Evolutionary conservation across 164 flowering plant species (phyloP).

Genomic region (Vitis vinifera): DNA sequence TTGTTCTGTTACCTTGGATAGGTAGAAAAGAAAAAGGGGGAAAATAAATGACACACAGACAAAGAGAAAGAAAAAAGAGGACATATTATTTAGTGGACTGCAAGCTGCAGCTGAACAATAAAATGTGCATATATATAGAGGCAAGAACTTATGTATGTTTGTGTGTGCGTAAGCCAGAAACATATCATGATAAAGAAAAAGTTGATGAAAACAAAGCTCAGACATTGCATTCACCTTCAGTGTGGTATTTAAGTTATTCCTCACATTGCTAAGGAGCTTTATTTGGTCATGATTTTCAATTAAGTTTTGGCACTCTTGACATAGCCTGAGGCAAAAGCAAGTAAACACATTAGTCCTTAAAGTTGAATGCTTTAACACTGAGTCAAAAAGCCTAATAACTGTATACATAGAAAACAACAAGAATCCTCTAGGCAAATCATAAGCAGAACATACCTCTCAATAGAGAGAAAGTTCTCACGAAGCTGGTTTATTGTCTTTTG

Average conservation of each 20-base stretch:
- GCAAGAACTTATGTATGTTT: no score
- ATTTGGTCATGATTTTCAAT: slow-evolving; percentile 98
- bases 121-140: no score
- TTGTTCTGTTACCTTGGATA: no score
- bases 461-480: slow-evolving; percentile 78
- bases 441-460: slow-evolving; percentile 70
- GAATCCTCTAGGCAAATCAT: neutral
- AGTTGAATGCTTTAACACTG: neutral
- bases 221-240: slow-evolving; percentile 59
- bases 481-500: slow-evolving; percentile 72
- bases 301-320: slow-evolving; percentile 95
- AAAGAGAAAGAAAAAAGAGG: no score
- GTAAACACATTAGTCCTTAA: neutral
- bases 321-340: slow-evolving; percentile 53
- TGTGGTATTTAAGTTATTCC: slow-evolving; percentile 92
- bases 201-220: neutral
- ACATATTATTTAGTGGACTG: no score
- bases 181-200: neutral
- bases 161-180: neutral
- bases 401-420: neutral
- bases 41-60: no score
- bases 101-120: no score
- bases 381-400: neutral
- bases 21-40: no score
- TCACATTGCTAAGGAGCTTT: slow-evolving; percentile 95